Conservation (phyloP, 257 asterid genomes). For the Solanum medicagineum region DNA sequence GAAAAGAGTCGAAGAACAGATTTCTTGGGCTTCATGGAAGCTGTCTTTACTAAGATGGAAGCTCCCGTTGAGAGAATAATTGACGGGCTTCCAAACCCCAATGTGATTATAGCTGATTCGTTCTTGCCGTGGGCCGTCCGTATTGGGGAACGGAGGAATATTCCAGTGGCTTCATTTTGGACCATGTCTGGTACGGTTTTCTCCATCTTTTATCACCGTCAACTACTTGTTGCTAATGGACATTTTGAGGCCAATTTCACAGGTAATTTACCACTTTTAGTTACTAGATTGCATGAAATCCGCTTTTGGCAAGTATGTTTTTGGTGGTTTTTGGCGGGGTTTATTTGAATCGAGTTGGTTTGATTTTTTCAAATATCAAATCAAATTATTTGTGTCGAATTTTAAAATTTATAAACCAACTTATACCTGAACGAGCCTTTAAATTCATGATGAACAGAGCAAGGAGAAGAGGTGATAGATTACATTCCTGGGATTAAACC, state of each 20-base stretch:
- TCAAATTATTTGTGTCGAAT: too few species aligned
- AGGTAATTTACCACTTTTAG: too few species aligned
- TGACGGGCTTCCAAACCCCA: slow-evolving; percentile 7
- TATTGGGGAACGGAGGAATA: slow-evolving; percentile 43
- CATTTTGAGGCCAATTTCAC: too few species aligned
- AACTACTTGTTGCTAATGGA: neutral
- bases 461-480: slow-evolving; percentile 32
- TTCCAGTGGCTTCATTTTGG: slow-evolving; percentile 81
- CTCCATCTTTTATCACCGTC: slow-evolving; percentile 33
- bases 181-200: slow-evolving; percentile 55
- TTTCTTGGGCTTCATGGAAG: slow-evolving; percentile 37
- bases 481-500: slow-evolving; percentile 22
- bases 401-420: too few species aligned
- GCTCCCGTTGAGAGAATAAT: slow-evolving; percentile 46
- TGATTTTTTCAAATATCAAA: too few species aligned
- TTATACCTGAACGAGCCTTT: too few species aligned
- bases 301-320: too few species aligned
- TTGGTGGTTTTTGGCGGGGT: too few species aligned
- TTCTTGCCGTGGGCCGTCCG: slow-evolving; percentile 43
- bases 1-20: slow-evolving; percentile 47
- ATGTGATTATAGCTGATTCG: slow-evolving; percentile 31
- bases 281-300: too few species aligned
- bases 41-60: slow-evolving; percentile 46
- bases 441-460: slow-evolving; percentile 9
- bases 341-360: too few species aligned